Evolutionary conservation across 306 rosid species (phyloP).

Genomic region (Cicer judaicum): DNA sequence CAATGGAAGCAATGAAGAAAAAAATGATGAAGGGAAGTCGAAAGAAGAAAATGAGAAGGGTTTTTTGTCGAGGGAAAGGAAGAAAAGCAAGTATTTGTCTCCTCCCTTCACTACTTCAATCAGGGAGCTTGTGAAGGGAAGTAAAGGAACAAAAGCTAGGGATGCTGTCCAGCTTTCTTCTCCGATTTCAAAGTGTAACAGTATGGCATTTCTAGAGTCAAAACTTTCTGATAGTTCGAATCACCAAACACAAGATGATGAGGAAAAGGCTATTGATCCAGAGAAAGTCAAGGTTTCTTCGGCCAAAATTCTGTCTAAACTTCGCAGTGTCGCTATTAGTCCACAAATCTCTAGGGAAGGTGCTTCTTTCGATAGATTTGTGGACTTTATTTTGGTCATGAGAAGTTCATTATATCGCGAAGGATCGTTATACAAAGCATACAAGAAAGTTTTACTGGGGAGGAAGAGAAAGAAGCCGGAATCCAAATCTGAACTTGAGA

Average conservation of each 20-base stretch:
- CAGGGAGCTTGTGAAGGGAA: constrained; percentile 47
- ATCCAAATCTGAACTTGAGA: constrained; percentile 49
- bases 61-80: constrained; percentile 64
- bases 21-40: constrained; percentile 39
- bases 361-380: constrained; percentile 46
- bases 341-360: constrained; percentile 42
- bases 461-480: constrained; percentile 63
- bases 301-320: constrained; percentile 51
- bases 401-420: constrained; percentile 61
- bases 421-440: constrained; percentile 52
- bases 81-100: constrained; percentile 84
- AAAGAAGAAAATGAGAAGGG: constrained; percentile 48
- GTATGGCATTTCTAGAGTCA: constrained; percentile 39
- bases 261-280: constrained; percentile 50
- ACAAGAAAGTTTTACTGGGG: constrained; percentile 47
- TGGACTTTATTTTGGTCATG: constrained; percentile 53
- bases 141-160: constrained; percentile 35
- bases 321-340: constrained; percentile 57
- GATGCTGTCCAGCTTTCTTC: neutral
- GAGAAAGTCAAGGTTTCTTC: constrained; percentile 51
- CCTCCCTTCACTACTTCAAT: constrained; percentile 75
- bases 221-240: constrained; percentile 42
- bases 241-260: constrained; percentile 45
- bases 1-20: constrained; percentile 33
- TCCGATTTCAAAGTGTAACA: constrained; percentile 30